Evolutionary conservation across 2,329 filamentous ascomycete species (phyloP).

Genomic region (Sclerotinia spermophila): DNA sequence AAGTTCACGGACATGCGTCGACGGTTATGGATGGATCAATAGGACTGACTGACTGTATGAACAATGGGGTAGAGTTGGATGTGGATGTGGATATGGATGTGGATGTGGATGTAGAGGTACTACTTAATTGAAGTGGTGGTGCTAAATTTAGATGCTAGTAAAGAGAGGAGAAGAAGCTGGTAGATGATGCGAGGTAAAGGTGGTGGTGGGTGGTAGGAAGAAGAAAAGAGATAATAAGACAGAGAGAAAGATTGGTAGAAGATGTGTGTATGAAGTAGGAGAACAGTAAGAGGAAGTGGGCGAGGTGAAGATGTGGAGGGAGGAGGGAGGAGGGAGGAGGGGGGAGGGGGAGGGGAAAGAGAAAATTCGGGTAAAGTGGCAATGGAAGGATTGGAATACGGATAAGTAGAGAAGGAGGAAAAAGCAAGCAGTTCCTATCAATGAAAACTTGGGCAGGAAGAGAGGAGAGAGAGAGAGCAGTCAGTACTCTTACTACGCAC

Average conservation of each 20-base stretch:
- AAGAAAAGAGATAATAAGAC: background rate
- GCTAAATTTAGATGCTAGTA: background rate
- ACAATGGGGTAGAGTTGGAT: background rate
- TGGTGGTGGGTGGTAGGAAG: background rate
- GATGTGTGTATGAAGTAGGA: background rate
- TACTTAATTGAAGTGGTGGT: background rate
- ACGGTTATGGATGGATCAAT: conserved; percentile 1
- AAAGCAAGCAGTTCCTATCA: background rate
- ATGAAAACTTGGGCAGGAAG: background rate
- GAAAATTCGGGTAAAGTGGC: background rate
- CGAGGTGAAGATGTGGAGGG: background rate
- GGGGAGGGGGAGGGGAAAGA: background rate
- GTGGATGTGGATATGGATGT: background rate
- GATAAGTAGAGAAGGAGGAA: background rate
- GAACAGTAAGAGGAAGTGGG: background rate
- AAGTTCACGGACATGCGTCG: conserved; percentile 3
- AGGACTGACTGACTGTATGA: background rate
- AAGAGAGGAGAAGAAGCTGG: background rate
- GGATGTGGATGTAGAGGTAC: background rate
- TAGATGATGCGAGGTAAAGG: background rate
- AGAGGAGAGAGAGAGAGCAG: background rate
- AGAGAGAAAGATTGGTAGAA: background rate
- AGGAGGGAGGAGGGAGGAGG: background rate
- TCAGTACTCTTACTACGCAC: background rate
- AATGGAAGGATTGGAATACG: background rate